Conservation (phyloP, 129 eudicot genomes). For the Deinandra increscens region DNA sequence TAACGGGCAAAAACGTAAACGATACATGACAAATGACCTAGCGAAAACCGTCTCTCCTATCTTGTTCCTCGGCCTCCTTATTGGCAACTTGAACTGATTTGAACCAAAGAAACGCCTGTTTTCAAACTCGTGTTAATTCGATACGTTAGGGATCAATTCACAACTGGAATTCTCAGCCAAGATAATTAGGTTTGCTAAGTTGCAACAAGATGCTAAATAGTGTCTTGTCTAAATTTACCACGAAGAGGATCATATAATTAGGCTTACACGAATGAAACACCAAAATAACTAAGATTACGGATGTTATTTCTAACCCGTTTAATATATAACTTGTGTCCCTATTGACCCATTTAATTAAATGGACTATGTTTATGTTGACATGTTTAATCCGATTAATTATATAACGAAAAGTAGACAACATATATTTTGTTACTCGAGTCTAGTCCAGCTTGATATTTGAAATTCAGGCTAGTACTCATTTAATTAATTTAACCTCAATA, state of each 20-base stretch:
- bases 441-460: too few species aligned
- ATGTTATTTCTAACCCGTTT: too few species aligned
- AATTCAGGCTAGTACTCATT: too few species aligned
- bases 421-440: too few species aligned
- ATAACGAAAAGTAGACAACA: background rate
- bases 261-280: background rate
- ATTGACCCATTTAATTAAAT: too few species aligned
- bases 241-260: background rate
- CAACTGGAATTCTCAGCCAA: too few species aligned
- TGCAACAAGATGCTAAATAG: background rate
- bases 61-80: slow-evolving; percentile 93
- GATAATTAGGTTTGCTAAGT: background rate
- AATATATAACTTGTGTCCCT: too few species aligned
- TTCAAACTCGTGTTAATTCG: slow-evolving; percentile 17
- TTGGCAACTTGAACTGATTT: slow-evolving; percentile 83
- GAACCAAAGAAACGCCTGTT: slow-evolving; percentile 78
- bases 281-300: too few species aligned
- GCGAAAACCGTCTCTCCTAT: slow-evolving; percentile 64
- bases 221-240: background rate
- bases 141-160: background rate
- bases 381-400: background rate
- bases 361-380: too few species aligned
- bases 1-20: background rate
- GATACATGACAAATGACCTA: slow-evolving; percentile 30
- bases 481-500: too few species aligned